Evolutionary conservation across 768 basidiomycete species (phyloP).

Genomic region (Russula brevipes): DNA sequence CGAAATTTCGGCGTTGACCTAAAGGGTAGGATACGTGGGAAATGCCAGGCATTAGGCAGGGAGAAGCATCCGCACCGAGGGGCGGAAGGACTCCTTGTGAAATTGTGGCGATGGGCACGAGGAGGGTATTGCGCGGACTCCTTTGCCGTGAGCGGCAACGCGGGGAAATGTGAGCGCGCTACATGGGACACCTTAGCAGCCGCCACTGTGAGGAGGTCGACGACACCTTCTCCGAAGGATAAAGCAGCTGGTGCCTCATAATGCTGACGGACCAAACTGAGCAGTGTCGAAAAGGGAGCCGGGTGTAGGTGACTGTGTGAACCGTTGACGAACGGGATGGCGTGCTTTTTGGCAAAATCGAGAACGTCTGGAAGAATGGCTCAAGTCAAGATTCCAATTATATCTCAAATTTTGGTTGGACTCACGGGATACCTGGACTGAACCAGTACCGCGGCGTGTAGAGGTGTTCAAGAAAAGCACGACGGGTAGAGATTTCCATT

Average conservation of each 20-base stretch:
- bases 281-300: constrained; percentile 7
- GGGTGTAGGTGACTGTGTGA: neutral
- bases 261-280: constrained; percentile 5
- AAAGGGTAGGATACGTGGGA: neutral
- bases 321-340: constrained; percentile 11
- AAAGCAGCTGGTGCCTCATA: neutral
- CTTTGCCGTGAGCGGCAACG: neutral
- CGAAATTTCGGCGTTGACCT: neutral
- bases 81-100: neutral
- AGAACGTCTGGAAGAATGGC: neutral
- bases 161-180: neutral
- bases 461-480: constrained; percentile 15
- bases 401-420: neutral
- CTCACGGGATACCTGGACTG: neutral
- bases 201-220: constrained; percentile 18
- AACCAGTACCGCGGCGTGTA: neutral
- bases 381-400: neutral
- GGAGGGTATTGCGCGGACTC: neutral
- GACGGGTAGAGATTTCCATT: constrained; percentile 15
- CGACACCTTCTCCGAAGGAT: constrained; percentile 6
- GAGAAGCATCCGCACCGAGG: neutral
- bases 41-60: neutral
- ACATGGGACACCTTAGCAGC: constrained; percentile 13
- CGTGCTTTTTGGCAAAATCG: constrained; percentile 3
- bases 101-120: neutral